Percentiles rank a stretch among this genome's conserved stretches.
Conservation (phyloP, 2,329 filamentous ascomycete species). For the Neofusicoccum cordaticola region DNA sequence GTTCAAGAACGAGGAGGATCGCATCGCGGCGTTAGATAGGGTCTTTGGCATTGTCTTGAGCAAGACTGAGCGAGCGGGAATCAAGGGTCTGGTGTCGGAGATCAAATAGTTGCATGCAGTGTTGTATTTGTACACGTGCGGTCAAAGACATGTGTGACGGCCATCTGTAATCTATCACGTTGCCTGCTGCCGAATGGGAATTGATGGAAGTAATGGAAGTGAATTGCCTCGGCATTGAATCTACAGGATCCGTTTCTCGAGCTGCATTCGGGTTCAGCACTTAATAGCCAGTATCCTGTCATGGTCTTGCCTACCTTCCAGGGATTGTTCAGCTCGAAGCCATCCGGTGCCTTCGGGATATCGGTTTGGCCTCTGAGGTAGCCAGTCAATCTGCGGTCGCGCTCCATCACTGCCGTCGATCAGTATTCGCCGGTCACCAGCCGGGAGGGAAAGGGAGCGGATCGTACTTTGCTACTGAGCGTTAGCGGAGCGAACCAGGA, state of each 20-base stretch:
- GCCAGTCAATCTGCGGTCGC: slow-evolving; percentile 62
- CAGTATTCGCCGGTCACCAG: slow-evolving; percentile 24
- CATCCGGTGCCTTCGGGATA: slow-evolving; percentile 55
- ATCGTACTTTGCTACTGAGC: slow-evolving; percentile 53
- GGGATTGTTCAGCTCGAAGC: slow-evolving; percentile 65
- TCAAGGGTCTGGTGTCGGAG: slow-evolving; percentile 34
- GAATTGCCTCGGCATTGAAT: slow-evolving; percentile 4
- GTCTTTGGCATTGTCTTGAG: slow-evolving; percentile 44
- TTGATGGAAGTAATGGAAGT: neutral
- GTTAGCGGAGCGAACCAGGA: slow-evolving; percentile 38
- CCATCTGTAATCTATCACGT: neutral
- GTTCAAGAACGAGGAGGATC: slow-evolving; percentile 43
- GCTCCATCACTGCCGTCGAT: slow-evolving; percentile 60
- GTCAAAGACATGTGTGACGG: neutral
- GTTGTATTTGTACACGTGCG: neutral
- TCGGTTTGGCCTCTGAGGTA: slow-evolving; percentile 61
- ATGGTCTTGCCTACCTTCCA: slow-evolving; percentile 49
- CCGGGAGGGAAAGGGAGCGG: slow-evolving; percentile 13
- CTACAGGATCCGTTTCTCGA: slow-evolving; percentile 38
- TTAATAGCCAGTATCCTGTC: too few species aligned
- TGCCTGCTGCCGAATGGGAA: neutral
- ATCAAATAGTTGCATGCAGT: slow-evolving; percentile 20
- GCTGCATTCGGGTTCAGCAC: slow-evolving; percentile 31
- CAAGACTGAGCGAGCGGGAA: slow-evolving; percentile 37
- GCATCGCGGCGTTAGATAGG: slow-evolving; percentile 43